These are phyloP conservation scores for Ballota nigra DNA, from an alignment of 257 asterid genomes.

Conservation along the genomic window DNA sequence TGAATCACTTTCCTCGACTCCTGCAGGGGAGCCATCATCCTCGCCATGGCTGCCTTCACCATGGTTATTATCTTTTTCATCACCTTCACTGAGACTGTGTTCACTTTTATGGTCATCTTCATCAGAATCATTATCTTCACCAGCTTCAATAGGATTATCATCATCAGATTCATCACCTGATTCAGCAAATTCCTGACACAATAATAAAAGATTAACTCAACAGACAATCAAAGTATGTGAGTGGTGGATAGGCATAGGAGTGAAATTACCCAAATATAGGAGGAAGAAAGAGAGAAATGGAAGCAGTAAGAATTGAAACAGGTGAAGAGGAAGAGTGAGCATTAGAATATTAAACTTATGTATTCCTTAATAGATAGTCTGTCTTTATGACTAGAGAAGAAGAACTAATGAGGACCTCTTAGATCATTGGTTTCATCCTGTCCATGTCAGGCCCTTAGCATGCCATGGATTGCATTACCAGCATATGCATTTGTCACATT, in stretches of 20 bases:
- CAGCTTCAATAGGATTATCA: constrained; percentile 18
- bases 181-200: constrained; percentile 46
- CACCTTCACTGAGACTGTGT: constrained; percentile 28
- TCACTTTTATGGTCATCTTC: constrained; percentile 23
- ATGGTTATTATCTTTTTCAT: constrained; percentile 19
- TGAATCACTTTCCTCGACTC: constrained; percentile 72
- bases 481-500: neutral
- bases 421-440: neutral
- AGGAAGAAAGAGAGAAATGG: neutral
- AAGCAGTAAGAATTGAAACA: neutral
- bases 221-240: neutral
- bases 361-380: neutral
- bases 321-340: neutral
- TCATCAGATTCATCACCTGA: constrained; percentile 30
- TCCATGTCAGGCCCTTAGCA: neutral
- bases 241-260: neutral
- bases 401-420: neutral
- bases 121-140: constrained; percentile 15
- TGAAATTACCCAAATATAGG: neutral
- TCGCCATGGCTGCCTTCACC: constrained; percentile 30
- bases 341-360: neutral
- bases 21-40: constrained; percentile 48
- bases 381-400: neutral
- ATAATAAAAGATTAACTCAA: neutral
- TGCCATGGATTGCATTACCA: neutral